phyloP scores from a whole-genome alignment of 2,329 filamentous ascomycete genomes.

The Aspergillus caelatus region DNA sequence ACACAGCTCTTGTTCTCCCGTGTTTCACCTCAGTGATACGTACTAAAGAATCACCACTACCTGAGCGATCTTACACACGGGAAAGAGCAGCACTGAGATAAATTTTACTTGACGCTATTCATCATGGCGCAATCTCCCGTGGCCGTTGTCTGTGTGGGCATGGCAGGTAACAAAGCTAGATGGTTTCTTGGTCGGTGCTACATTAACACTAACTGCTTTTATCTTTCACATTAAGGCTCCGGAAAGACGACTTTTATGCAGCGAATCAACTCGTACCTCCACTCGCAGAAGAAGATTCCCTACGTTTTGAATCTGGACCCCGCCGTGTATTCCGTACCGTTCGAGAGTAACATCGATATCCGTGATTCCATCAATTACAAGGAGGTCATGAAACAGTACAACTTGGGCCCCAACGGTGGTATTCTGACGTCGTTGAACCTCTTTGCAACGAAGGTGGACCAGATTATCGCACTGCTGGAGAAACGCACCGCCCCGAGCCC shows the following conservation, averaged over 20 bases:
- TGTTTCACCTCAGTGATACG: not conserved
- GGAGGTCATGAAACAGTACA: constrained; percentile 99
- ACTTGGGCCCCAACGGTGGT: constrained; percentile 93
- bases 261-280: constrained; percentile 90
- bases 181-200: not conserved
- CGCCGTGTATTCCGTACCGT: constrained; percentile 88
- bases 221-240: constrained; percentile 60
- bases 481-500: constrained; percentile 72
- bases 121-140: constrained; percentile 63
- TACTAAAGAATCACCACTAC: not conserved
- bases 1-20: not conserved
- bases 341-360: constrained; percentile 97
- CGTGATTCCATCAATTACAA: constrained; percentile 99
- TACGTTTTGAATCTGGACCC: constrained; percentile 98
- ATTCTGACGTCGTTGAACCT: constrained; percentile 95
- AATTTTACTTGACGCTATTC: constrained; percentile 10
- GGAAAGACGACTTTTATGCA: constrained; percentile 99
- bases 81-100: not conserved
- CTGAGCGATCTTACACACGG: not conserved
- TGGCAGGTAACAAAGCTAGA: constrained; percentile 68
- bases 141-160: constrained; percentile 90
- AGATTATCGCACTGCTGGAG: constrained; percentile 85
- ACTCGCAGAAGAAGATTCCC: constrained; percentile 75
- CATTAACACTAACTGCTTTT: constrained; percentile 8
- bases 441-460: constrained; percentile 97